Conservation (phyloP, 2,329 filamentous ascomycete species). For the Aschersonia sp. region DNA sequence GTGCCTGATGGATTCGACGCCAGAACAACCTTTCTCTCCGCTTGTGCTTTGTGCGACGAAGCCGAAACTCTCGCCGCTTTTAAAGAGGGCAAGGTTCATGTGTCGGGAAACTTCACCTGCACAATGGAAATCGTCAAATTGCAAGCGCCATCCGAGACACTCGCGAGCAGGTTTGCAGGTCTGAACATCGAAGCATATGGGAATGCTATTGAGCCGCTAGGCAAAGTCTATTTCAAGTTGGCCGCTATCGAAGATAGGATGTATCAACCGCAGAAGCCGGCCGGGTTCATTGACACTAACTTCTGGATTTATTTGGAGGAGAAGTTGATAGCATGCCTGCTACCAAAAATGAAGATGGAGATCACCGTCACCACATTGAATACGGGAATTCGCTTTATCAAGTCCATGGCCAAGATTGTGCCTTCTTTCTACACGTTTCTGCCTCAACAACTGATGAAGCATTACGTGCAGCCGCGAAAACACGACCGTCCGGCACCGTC, state of each 20-base stretch:
- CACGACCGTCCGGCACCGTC: constrained; percentile 28
- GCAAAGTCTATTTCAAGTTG: constrained; percentile 27
- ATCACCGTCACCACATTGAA: constrained; percentile 40
- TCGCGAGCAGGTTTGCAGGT: constrained; percentile 27
- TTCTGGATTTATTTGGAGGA: constrained; percentile 54
- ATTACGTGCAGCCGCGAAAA: constrained; percentile 43
- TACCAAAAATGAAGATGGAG: constrained; percentile 49
- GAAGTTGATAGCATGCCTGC: constrained; percentile 33
- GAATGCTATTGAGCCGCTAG: constrained; percentile 23
- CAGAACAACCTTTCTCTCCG: constrained; percentile 26
- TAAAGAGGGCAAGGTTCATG: constrained; percentile 9
- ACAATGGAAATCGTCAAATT: constrained; percentile 47
- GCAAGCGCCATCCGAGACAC: constrained; percentile 24
- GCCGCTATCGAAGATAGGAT: constrained; percentile 33
- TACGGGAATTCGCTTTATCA: constrained; percentile 52
- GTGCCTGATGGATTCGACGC: constrained; percentile 26
- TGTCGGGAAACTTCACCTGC: constrained; percentile 32
- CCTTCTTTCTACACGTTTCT: constrained; percentile 51
- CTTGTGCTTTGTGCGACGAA: constrained; percentile 24
- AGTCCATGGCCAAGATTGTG: constrained; percentile 36
- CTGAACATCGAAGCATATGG: constrained; percentile 19
- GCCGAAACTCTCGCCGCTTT: constrained; percentile 16
- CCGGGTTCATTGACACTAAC: constrained; percentile 6
- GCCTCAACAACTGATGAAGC: constrained; percentile 53
- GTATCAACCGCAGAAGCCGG: constrained; percentile 17